These are phyloP conservation scores for Beauveria sp. DNA, from an alignment of 2,329 filamentous ascomycete species.

Conservation along the genomic window DNA sequence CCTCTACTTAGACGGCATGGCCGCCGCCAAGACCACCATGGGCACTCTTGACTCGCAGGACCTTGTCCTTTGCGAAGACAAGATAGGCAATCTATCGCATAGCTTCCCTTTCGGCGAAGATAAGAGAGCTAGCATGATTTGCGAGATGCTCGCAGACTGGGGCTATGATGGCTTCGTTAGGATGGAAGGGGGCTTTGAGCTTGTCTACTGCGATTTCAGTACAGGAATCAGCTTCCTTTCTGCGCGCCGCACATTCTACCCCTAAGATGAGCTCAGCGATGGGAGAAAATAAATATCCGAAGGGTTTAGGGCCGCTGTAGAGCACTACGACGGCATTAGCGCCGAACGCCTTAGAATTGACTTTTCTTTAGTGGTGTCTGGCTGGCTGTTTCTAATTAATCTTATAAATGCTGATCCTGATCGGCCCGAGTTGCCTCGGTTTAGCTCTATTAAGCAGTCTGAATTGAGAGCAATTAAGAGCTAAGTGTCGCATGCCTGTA, in stretches of 20 bases:
- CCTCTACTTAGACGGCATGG: slow-evolving; percentile 63
- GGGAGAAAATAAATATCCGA: slow-evolving; percentile 15
- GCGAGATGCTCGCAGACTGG: slow-evolving; percentile 43
- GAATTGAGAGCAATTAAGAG: too few species aligned
- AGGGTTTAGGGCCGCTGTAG: slow-evolving; percentile 32
- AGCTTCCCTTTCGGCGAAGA: slow-evolving; percentile 34
- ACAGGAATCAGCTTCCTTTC: slow-evolving; percentile 31
- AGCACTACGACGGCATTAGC: slow-evolving; percentile 39
- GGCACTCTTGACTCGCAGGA: slow-evolving; percentile 65
- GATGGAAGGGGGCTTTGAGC: slow-evolving; percentile 62
- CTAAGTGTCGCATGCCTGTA: slow-evolving; percentile 14
- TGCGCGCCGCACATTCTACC: slow-evolving; percentile 20
- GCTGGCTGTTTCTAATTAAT: slow-evolving; percentile 42
- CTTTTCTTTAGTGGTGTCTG: slow-evolving; percentile 43
- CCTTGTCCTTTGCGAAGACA: slow-evolving; percentile 42
- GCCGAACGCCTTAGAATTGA: slow-evolving; percentile 32
- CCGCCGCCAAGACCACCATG: slow-evolving; percentile 55
- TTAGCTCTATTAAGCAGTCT: too few species aligned
- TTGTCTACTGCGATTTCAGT: slow-evolving; percentile 60
- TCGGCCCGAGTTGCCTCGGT: slow-evolving; percentile 21
- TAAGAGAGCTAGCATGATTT: slow-evolving; percentile 47
- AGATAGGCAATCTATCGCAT: neutral
- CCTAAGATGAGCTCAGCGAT: slow-evolving; percentile 14
- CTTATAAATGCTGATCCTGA: slow-evolving; percentile 32
- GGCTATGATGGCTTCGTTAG: slow-evolving; percentile 59